Base-by-base conservation (phyloP, 495 filamentous ascomycete species). In the Corynascus novoguineensis region DNA sequence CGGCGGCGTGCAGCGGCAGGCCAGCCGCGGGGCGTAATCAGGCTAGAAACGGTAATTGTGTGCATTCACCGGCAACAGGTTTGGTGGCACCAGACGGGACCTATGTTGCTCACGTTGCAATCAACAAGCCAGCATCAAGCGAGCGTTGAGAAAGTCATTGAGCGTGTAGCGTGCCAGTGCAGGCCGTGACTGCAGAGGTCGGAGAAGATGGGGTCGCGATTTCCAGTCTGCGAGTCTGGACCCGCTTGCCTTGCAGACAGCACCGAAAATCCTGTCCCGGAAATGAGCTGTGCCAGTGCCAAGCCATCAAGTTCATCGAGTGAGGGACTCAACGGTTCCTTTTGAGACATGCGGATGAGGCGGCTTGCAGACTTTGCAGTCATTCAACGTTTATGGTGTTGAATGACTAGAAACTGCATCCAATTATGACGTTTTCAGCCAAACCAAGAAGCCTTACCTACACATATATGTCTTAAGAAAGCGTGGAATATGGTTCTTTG, bases 341-440 rank as follows among this genome's bases (percentile, higher is more conserved):
- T 28, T n/a, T 38, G 32, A 24, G 32, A 25, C 49, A 51, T 27
- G 17, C 35, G 5, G 7, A n/a, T 5, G 11, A 4, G 19, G 41
- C 28, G 42, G 48, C 48, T 38, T 51, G 49, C 32, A 38, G 29
- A n/a, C n/a, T n/a, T n/a, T n/a, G n/a, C n/a, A n/a, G n/a, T n/a
- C n/a, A n/a, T n/a, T n/a, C n/a, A n/a, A n/a, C n/a, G n/a, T n/a
- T n/a, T n/a, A n/a, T n/a, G n/a, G n/a, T n/a, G n/a, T n/a, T n/a
- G n/a, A n/a, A n/a, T n/a, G n/a, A n/a, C n/a, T n/a, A n/a, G n/a
- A n/a, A n/a, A n/a, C n/a, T n/a, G n/a, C n/a, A n/a, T n/a, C n/a
- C n/a, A n/a, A n/a, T n/a, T n/a, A n/a, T n/a, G n/a, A n/a, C n/a
- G n/a, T n/a, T n/a, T n/a, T n/a, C n/a, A n/a, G n/a, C n/a, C n/a